Evolutionary conservation across 2,329 filamentous ascomycete genomes (phyloP), one percentile per base, ranked within the genome.

Genomic region (Plectosphaerella sp.): DNA sequence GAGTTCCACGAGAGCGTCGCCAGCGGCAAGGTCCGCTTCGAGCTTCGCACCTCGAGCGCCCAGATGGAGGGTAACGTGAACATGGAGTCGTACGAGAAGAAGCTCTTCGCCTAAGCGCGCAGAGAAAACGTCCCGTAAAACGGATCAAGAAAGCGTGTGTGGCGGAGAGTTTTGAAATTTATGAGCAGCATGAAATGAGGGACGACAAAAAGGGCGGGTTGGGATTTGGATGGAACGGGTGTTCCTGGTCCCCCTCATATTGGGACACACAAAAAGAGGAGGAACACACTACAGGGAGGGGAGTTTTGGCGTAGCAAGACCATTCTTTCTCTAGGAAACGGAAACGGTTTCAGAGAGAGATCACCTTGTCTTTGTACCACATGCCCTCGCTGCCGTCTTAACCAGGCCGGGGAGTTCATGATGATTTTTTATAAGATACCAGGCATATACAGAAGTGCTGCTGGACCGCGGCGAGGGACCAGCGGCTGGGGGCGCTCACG

Each of bases 71-170:
- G 94, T 59, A 94, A 93, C 68, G 92, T 99, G 56, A 95, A 97
- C 76, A 91, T 99, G 81, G 91, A 97, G 78, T 93, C 90, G 69
- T 97, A 96, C 70, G 94, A 97, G 80, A 99, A 99, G 88, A 99
- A 97, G 83, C 88, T 99, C 61, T 99, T 96, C 75, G 91, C 91
- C 64, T 97, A 84, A 72, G 37, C 37, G 37, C 37, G 5, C 15
- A 9, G 8, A 9, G 11, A 33, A 33, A 9, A 33, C 8, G 8
- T 33, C 28, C 28, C 28, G 28, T 33, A 7, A 33, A 33, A 33
- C 28, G 28, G 28, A 33, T 33, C 5, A 3, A 7, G 28, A 33
- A 12, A 28, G 25, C 25, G 28, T 7, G 28, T 2, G 28, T 3
- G 8, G 28, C 8, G 28, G 28, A 9, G 28, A 33, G 11, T 10